phyloP scores from a whole-genome alignment of 1,139 yeast genomes.

The Geotrichum citri-aurantii region DNA sequence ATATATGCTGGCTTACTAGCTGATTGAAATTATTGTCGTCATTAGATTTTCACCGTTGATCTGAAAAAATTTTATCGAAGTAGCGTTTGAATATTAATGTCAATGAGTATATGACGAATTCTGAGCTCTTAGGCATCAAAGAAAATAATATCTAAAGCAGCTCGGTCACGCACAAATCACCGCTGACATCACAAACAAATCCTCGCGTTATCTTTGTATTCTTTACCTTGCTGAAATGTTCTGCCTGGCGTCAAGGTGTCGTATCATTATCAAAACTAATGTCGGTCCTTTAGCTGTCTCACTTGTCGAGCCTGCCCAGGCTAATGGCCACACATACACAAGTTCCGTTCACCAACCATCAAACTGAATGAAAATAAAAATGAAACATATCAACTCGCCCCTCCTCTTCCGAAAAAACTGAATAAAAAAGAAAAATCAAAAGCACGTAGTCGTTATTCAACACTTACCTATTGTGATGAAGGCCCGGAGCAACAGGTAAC shows the following conservation, averaged over 20 bases:
- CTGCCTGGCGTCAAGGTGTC: neutral
- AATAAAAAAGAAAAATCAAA: no score
- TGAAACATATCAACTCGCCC: no score
- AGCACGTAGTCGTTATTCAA: neutral
- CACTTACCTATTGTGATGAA: conserved; percentile 13
- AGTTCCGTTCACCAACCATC: neutral
- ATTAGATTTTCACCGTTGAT: neutral
- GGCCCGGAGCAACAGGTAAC: conserved; percentile 9
- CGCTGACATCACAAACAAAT: neutral
- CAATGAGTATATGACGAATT: neutral
- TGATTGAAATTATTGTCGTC: no score
- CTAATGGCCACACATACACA: neutral
- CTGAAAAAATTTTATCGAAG: neutral
- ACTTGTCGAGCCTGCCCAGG: neutral
- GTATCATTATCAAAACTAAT: neutral
- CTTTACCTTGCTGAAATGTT: neutral
- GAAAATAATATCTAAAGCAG: neutral
- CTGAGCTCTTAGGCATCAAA: neutral
- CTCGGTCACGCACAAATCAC: neutral
- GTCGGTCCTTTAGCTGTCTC: neutral
- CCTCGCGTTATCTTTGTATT: neutral
- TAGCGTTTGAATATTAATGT: neutral
- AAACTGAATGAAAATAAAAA: neutral
- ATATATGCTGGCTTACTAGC: no score
- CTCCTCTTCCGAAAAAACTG: neutral